These are phyloP conservation scores for Mollisiaceae sp. DNA, from an alignment of 2,329 filamentous ascomycete species.

Conservation along the genomic window DNA sequence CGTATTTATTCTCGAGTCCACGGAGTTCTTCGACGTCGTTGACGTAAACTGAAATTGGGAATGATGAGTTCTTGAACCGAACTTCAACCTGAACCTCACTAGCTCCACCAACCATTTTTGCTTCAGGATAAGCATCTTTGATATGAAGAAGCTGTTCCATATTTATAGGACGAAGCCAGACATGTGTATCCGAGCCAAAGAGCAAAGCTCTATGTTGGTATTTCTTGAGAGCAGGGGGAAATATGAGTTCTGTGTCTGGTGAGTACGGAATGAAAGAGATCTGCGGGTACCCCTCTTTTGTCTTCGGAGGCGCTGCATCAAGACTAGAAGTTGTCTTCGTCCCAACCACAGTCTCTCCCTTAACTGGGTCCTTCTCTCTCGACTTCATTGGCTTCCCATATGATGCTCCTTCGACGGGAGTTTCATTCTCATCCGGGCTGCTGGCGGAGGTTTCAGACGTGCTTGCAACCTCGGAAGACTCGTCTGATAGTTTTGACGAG, in stretches of 20 bases:
- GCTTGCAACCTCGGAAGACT: slow-evolving; percentile 24
- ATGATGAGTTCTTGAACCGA: slow-evolving; percentile 93
- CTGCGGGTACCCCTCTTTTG: slow-evolving; percentile 22
- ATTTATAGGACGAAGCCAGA: slow-evolving; percentile 87
- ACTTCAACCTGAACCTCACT: slow-evolving; percentile 97
- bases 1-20: slow-evolving; percentile 60
- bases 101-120: slow-evolving; percentile 92
- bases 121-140: slow-evolving; percentile 79
- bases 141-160: slow-evolving; percentile 86
- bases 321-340: slow-evolving; percentile 26
- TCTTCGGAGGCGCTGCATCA: slow-evolving; percentile 25
- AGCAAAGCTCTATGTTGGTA: slow-evolving; percentile 80
- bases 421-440: slow-evolving; percentile 23
- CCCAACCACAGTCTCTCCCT: slow-evolving; percentile 20
- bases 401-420: slow-evolving; percentile 20
- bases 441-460: slow-evolving; percentile 14
- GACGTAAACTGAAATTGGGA: slow-evolving; percentile 86
- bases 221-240: slow-evolving; percentile 81
- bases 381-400: slow-evolving; percentile 36
- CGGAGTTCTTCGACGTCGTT: slow-evolving; percentile 88
- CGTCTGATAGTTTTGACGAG: slow-evolving; percentile 21
- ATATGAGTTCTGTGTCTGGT: slow-evolving; percentile 90
- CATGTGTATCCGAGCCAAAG: slow-evolving; percentile 91
- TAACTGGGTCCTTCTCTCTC: slow-evolving; percentile 17
- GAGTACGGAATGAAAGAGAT: slow-evolving; percentile 80